Conservation (phyloP, 164 flowering plant species). For the Chimonanthus praecox region DNA sequence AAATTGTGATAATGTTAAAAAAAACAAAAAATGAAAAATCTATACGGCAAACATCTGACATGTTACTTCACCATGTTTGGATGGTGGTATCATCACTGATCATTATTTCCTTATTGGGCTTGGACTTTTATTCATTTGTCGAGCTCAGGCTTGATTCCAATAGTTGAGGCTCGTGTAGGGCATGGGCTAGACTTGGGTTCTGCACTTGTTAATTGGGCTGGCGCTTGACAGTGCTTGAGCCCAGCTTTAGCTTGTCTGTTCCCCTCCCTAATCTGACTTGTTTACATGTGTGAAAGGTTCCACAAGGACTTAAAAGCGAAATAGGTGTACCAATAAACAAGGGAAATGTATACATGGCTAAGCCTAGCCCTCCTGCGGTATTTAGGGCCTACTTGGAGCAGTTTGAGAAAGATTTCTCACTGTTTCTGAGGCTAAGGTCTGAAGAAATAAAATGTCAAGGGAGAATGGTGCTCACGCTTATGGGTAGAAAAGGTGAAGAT, state of each 20-base stretch:
- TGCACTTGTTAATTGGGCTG: background rate
- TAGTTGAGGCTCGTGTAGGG: background rate
- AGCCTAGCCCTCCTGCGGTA: conserved; percentile 36
- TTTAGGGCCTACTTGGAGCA: conserved; percentile 42
- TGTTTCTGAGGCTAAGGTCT: conserved; percentile 37
- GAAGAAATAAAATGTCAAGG: conserved; percentile 49
- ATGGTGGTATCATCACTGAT: too few species aligned
- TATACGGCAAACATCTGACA: too few species aligned
- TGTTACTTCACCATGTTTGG: too few species aligned
- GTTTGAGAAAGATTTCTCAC: conserved; percentile 40
- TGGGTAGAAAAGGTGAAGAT: conserved; percentile 33
- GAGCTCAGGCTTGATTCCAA: background rate
- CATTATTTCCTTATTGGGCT: too few species aligned
- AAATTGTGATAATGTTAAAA: too few species aligned
- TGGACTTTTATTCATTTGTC: background rate
- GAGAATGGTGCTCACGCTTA: conserved; percentile 44
- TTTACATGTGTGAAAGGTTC: conserved; percentile 32
- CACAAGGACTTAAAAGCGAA: conserved; percentile 24
- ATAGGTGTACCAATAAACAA: conserved; percentile 22
- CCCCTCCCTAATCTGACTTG: background rate
- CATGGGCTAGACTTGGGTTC: background rate
- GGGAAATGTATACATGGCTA: conserved; percentile 42
- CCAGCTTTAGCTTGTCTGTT: background rate
- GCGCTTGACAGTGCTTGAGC: background rate
- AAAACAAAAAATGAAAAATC: too few species aligned